Conservation (phyloP, 202 grass and related monocot species). For the Panicum virgatum region DNA sequence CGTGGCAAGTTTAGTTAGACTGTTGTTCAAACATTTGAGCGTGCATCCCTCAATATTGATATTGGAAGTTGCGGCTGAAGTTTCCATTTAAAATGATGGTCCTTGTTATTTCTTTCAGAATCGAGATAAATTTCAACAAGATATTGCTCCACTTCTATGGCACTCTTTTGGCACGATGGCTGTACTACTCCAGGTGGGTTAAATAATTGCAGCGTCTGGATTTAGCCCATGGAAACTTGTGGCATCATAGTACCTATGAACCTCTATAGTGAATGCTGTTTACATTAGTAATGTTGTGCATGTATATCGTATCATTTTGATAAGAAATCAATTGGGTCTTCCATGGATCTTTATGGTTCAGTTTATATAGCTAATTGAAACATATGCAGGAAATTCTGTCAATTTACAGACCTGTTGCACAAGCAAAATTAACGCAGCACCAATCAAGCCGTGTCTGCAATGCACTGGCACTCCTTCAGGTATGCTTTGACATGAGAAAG, state of each 20-base stretch:
- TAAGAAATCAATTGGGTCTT: conserved; percentile 11
- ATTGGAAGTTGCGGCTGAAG: neutral
- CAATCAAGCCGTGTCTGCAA: conserved; percentile 90
- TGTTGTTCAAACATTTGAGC: neutral
- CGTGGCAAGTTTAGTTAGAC: neutral
- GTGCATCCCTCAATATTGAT: conserved; percentile 11
- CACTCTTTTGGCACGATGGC: conserved; percentile 76
- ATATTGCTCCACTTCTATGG: conserved; percentile 76
- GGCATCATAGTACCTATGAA: conserved; percentile 5
- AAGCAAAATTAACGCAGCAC: conserved; percentile 53
- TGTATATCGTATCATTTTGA: neutral
- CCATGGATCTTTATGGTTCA: conserved; percentile 20
- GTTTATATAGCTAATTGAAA: conserved; percentile 27
- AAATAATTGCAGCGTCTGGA: conserved; percentile 28
- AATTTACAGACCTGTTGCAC: conserved; percentile 66
- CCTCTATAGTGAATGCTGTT: neutral
- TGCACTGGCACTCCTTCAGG: conserved; percentile 91
- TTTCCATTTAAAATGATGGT: conserved; percentile 31
- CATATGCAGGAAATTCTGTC: conserved; percentile 74
- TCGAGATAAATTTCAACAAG: conserved; percentile 73
- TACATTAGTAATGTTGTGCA: neutral
- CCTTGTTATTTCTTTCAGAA: conserved; percentile 50
- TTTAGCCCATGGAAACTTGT: conserved; percentile 17
- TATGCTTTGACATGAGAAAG: conserved; percentile 35
- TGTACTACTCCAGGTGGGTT: conserved; percentile 68